A percentile compares a stretch with the other conserved stretches of the same genome.
Evolutionary conservation across 1,139 yeast species (phyloP).

Genomic region (Kodamaea anthophila): DNA sequence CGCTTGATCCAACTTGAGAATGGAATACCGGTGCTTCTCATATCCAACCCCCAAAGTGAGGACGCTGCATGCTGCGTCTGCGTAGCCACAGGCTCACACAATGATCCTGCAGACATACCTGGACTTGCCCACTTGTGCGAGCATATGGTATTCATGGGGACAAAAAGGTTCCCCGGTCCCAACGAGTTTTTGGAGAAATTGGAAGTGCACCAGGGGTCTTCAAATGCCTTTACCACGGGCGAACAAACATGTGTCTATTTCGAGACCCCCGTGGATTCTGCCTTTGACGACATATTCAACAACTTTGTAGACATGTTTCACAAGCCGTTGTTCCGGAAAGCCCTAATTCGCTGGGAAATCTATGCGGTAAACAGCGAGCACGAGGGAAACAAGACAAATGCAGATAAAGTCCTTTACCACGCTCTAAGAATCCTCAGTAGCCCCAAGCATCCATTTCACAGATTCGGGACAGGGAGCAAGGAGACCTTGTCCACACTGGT

Average conservation of each 20-base stretch:
- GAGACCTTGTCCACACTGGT: slow-evolving; percentile 21
- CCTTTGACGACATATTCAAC: slow-evolving; percentile 40
- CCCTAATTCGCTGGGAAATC: slow-evolving; percentile 43
- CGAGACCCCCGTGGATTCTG: slow-evolving; percentile 45
- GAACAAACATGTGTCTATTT: slow-evolving; percentile 58
- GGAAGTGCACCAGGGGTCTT: slow-evolving; percentile 44
- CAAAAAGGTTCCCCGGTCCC: slow-evolving; percentile 46
- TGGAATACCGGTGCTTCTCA: slow-evolving; percentile 45
- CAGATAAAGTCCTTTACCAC: slow-evolving; percentile 48
- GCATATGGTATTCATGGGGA: slow-evolving; percentile 58
- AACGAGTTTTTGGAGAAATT: slow-evolving; percentile 40
- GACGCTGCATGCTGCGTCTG: slow-evolving; percentile 43
- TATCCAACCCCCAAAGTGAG: slow-evolving; percentile 52
- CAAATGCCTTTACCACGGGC: slow-evolving; percentile 64
- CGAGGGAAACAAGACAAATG: slow-evolving; percentile 36
- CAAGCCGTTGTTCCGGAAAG: slow-evolving; percentile 43
- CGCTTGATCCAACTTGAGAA: slow-evolving; percentile 44
- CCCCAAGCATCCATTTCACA: slow-evolving; percentile 33
- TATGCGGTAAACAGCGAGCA: slow-evolving; percentile 63
- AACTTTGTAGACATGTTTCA: slow-evolving; percentile 48
- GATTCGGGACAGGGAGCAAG: slow-evolving; percentile 43
- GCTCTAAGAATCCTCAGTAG: slow-evolving; percentile 48
- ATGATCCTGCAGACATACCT: slow-evolving; percentile 47
- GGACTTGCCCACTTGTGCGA: slow-evolving; percentile 77
- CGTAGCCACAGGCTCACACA: slow-evolving; percentile 57